These are phyloP conservation scores for Claviceps pusilla DNA, from an alignment of 2,329 filamentous ascomycete species.

Conservation along the genomic window DNA sequence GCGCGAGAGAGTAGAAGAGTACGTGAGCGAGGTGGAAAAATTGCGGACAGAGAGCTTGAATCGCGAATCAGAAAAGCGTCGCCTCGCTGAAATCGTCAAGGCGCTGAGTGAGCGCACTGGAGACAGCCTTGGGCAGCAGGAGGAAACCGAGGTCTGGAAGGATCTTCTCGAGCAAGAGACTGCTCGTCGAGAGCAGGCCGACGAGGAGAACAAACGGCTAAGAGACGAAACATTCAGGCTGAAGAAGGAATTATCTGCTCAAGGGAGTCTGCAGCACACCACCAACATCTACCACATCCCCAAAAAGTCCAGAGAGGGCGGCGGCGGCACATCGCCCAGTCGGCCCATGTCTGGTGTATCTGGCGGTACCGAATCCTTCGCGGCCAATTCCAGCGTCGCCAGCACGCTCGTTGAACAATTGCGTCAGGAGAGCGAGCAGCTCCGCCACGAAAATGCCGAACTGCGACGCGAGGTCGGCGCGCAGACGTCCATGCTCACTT, in stretches of 20 bases:
- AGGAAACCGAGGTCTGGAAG: slow-evolving; percentile 78
- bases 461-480: slow-evolving; percentile 83
- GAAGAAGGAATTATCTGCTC: slow-evolving; percentile 36
- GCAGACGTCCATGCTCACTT: slow-evolving; percentile 94
- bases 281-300: slow-evolving; percentile 54
- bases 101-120: slow-evolving; percentile 34
- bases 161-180: slow-evolving; percentile 88
- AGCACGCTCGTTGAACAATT: slow-evolving; percentile 66
- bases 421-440: slow-evolving; percentile 51
- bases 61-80: slow-evolving; percentile 73
- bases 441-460: slow-evolving; percentile 86
- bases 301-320: slow-evolving; percentile 35
- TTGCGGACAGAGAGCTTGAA: slow-evolving; percentile 62
- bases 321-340: slow-evolving; percentile 28
- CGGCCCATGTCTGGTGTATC: slow-evolving; percentile 36
- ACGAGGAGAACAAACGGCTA: slow-evolving; percentile 73
- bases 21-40: slow-evolving; percentile 69
- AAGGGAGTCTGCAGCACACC: slow-evolving; percentile 35
- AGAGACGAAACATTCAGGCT: slow-evolving; percentile 72
- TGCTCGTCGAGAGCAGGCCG: slow-evolving; percentile 71
- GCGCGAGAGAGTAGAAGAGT: slow-evolving; percentile 72
- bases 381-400: slow-evolving; percentile 39
- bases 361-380: slow-evolving; percentile 34
- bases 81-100: slow-evolving; percentile 65
- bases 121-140: slow-evolving; percentile 38